A percentile compares a stretch with the other conserved stretches of the same genome.
Conservation (phyloP, 2,329 filamentous ascomycete species). For the Fusarium camptoceras region DNA sequence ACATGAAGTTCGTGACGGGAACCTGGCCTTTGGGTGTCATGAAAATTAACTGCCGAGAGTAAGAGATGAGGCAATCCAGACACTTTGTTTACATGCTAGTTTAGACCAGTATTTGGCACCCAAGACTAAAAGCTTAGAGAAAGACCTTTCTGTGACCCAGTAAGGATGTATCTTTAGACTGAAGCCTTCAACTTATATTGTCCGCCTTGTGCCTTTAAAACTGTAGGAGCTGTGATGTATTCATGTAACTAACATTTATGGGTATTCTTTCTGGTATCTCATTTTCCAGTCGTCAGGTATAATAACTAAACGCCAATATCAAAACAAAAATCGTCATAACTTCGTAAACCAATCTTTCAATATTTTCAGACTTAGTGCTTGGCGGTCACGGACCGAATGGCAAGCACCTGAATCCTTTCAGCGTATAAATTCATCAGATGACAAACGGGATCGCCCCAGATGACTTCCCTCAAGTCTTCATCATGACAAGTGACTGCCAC, state of each 20-base stretch:
- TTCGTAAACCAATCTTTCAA: slow-evolving; percentile 14
- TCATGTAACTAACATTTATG: neutral
- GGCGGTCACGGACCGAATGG: slow-evolving; percentile 65
- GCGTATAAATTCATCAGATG: slow-evolving; percentile 86
- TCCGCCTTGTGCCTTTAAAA: neutral
- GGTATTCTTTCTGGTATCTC: slow-evolving; percentile 28
- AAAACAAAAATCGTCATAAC: slow-evolving; percentile 11
- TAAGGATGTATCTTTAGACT: neutral
- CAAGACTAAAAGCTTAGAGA: neutral
- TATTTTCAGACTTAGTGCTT: slow-evolving; percentile 13
- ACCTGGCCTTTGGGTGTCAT: neutral
- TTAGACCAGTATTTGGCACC: neutral
- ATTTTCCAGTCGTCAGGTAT: slow-evolving; percentile 24
- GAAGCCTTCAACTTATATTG: neutral
- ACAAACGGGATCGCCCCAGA: slow-evolving; percentile 85
- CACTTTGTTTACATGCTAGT: neutral
- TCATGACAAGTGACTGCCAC: slow-evolving; percentile 77
- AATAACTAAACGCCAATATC: slow-evolving; percentile 28
- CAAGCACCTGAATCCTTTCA: slow-evolving; percentile 76
- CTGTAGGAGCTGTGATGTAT: slow-evolving; percentile 1
- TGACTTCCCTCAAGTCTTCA: slow-evolving; percentile 72
- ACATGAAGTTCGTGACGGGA: neutral
- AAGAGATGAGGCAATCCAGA: neutral
- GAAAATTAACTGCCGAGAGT: neutral
- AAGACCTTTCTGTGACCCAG: neutral